A percentile compares a stretch with the other conserved stretches of the same genome.
Evolutionary conservation across 129 eudicot species (phyloP).

Genomic region (Tagetes erecta): DNA sequence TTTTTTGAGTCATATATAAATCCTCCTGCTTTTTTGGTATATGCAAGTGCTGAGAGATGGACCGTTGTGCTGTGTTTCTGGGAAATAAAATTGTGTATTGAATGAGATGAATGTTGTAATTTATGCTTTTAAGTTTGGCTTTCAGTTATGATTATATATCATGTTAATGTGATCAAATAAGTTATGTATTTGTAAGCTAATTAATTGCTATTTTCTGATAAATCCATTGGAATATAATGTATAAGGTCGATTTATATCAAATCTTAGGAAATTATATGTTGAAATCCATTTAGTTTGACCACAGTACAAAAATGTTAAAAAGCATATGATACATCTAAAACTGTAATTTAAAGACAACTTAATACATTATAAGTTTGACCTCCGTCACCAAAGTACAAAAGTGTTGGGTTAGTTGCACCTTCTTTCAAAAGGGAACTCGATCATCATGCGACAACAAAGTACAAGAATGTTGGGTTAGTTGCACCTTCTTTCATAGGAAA

Average conservation of each 20-base stretch:
- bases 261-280: too few relatives aligned
- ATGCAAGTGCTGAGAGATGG: conserved; percentile 15
- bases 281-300: too few relatives aligned
- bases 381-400: neutral
- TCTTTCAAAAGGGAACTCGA: neutral
- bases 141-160: neutral
- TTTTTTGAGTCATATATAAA: conserved; percentile 9
- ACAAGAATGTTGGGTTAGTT: conserved; percentile 6
- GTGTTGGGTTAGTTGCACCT: conserved; percentile 10
- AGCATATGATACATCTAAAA: neutral
- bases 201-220: neutral
- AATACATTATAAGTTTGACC: neutral
- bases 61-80: conserved; percentile 11
- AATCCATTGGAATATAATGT: neutral
- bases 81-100: conserved; percentile 15
- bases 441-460: neutral
- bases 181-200: neutral
- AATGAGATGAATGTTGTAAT: conserved; percentile 3
- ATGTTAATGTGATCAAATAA: neutral
- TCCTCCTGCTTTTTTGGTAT: conserved; percentile 33
- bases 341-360: neutral
- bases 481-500: neutral
- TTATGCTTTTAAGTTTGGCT: neutral
- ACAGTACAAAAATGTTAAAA: too few relatives aligned
- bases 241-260: too few relatives aligned